phyloP scores from a whole-genome alignment of 2,329 filamentous ascomycete species.

The Fusarium mexicanum region DNA sequence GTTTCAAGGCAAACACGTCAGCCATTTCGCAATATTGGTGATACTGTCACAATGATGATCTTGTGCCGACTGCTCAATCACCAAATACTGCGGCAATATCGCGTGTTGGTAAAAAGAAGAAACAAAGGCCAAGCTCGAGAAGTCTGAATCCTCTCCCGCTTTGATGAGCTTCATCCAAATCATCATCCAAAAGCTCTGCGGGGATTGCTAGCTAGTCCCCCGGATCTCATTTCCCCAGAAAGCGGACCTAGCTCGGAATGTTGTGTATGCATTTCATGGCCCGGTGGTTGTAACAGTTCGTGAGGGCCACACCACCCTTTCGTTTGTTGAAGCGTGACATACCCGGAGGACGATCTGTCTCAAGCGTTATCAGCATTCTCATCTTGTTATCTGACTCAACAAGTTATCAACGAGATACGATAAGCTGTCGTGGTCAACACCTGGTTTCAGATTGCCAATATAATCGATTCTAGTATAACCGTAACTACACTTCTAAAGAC shows the following conservation, averaged over 20 bases:
- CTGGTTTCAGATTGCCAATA: constrained; percentile 6
- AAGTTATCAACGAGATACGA: not conserved
- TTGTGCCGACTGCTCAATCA: not conserved
- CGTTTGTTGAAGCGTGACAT: constrained; percentile 6
- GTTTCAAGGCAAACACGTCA: constrained; percentile 3
- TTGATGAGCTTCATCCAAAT: constrained; percentile 6
- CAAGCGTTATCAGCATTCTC: not conserved
- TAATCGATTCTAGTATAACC: not conserved
- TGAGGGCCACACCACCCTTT: constrained; percentile 32
- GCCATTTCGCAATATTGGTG: constrained; percentile 2
- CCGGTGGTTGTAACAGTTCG: constrained; percentile 2
- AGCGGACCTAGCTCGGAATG: constrained; percentile 21
- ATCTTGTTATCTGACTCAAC: constrained; percentile 6
- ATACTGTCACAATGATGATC: not conserved
- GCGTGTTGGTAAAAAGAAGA: not conserved
- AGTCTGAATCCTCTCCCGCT: constrained; percentile 1
- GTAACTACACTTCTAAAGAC: not conserved
- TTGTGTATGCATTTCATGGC: not conserved
- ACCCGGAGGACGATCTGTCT: not conserved
- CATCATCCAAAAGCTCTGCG: constrained; percentile 17
- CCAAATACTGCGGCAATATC: not conserved
- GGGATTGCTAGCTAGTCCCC: constrained; percentile 30
- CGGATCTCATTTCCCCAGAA: constrained; percentile 34
- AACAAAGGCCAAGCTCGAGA: not conserved
- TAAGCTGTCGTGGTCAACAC: constrained; percentile 4